Evolutionary conservation across 1,139 yeast genomes (phyloP), one percentile per base, ranked within the genome.

Genomic region (Taiozyma sp.): DNA sequence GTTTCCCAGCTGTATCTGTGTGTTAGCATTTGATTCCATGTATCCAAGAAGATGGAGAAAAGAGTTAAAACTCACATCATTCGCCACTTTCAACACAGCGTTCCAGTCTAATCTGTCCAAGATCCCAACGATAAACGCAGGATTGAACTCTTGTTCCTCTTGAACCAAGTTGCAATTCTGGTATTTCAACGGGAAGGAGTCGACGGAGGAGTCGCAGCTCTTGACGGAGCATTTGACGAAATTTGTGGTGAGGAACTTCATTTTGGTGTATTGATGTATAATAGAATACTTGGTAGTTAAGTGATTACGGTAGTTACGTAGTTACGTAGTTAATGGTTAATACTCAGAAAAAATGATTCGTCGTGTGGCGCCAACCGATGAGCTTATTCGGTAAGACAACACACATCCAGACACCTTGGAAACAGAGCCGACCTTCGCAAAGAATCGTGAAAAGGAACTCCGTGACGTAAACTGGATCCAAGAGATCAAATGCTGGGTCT

Each of bases 211-310:
- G 52, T 86, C 89, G 65, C 99, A 93, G 7, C 82, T 65, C 63
- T 87, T 84, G 56, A 91, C 88, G 0, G 98, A 93, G 70, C 99
- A 93, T 68, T 87, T 91, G 56, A 93, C 96, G 69, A 93, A 95
- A 69, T 95, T 93, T 43, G 98, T 89, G 34, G 99, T 92, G 44
- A 93, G 74, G 63, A 93, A 84, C 73, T 93, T 93, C 99, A 93
- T 92, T 36, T 5, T 41, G n/a, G 27, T 40, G 22, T 41, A 19
- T 19, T 19, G 19, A 2, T 19, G 19, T 19, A 19, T 19, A 19
- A 19, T 19, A 19, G 3, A 19, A 19, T 19, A 19, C 19, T 19
- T 19, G 19, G 19, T 19, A 19, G 19, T 19, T 19, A 19, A 2
- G 19, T n/a, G n/a, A n/a, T n/a, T n/a, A n/a, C n/a, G n/a, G n/a